These are phyloP conservation scores for Nannochloropsis gaditana DNA, from an alignment of 108 stramenopile species.

Conservation along the genomic window DNA sequence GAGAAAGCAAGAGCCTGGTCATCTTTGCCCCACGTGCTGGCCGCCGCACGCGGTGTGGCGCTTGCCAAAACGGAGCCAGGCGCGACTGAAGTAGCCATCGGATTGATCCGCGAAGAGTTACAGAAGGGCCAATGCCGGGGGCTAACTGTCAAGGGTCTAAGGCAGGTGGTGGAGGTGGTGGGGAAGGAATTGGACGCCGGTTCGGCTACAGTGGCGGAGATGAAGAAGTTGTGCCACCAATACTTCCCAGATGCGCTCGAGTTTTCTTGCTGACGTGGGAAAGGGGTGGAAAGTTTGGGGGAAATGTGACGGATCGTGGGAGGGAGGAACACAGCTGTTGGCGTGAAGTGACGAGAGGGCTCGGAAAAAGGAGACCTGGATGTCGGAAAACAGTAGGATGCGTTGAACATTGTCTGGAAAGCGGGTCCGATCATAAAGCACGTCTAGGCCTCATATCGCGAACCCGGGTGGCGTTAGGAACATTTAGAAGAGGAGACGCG, in stretches of 20 bases:
- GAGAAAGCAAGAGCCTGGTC: slow-evolving; percentile 19
- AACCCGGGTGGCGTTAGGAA: too few relatives aligned
- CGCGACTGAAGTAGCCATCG: slow-evolving; percentile 25
- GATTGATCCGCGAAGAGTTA: neutral
- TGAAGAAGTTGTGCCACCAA: slow-evolving; percentile 29
- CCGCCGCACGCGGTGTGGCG: slow-evolving; percentile 35
- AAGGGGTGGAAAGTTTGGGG: neutral
- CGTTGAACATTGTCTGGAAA: too few relatives aligned
- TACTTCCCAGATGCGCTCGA: slow-evolving; percentile 27
- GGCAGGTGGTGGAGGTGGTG: slow-evolving; percentile 22
- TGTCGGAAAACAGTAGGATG: too few relatives aligned
- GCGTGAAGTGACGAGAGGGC: neutral
- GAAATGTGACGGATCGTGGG: neutral
- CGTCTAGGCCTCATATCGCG: too few relatives aligned
- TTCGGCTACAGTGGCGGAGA: slow-evolving; percentile 26
- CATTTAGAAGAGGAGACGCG: too few relatives aligned
- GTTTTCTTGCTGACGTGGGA: neutral
- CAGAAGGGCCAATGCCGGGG: slow-evolving; percentile 37
- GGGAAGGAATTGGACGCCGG: slow-evolving; percentile 2
- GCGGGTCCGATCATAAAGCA: too few relatives aligned
- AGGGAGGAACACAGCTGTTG: neutral
- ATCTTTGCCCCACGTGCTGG: slow-evolving; percentile 32
- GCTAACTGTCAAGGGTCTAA: slow-evolving; percentile 24
- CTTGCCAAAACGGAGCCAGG: neutral
- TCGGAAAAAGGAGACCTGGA: too few relatives aligned